Percentiles rank a stretch among this genome's conserved stretches.
Conservation (phyloP, 108 stramenopile genomes). For the Nitzschia sp. region DNA sequence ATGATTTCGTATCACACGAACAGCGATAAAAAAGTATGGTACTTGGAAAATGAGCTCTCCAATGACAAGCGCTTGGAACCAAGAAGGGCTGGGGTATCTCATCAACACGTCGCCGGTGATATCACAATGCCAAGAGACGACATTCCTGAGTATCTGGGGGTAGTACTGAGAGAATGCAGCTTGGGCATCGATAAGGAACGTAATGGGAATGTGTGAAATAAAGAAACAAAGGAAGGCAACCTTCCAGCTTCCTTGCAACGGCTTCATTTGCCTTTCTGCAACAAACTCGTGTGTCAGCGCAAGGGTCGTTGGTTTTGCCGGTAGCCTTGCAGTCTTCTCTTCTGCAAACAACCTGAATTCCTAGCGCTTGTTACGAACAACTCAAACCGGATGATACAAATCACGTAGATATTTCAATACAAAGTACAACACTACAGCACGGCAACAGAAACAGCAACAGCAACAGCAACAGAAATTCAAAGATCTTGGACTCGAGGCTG, state of each 20-base stretch:
- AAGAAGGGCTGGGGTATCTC: constrained; percentile 40
- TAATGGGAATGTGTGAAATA: constrained; percentile 82
- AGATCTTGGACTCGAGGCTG: too few species aligned
- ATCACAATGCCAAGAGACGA: constrained; percentile 62
- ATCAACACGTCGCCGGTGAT: constrained; percentile 70
- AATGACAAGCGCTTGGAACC: constrained; percentile 65
- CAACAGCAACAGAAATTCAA: too few species aligned
- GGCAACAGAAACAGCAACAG: too few species aligned
- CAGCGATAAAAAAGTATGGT: constrained; percentile 79
- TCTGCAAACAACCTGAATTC: too few species aligned
- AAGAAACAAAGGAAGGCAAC: constrained; percentile 72
- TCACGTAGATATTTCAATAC: too few species aligned
- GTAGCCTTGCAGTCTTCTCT: too few species aligned
- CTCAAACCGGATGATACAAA: too few species aligned
- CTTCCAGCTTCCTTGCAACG: constrained; percentile 44
- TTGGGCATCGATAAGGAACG: constrained; percentile 74
- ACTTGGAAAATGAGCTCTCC: constrained; percentile 75
- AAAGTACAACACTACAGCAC: too few species aligned
- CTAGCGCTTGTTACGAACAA: too few species aligned
- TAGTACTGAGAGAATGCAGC: constrained; percentile 55
- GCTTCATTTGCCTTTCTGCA: constrained; percentile 31
- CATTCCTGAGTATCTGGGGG: constrained; percentile 52
- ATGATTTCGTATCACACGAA: constrained; percentile 36
- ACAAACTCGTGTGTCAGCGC: too few species aligned
- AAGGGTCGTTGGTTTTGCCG: too few species aligned